Evolutionary conservation across 2,329 filamentous ascomycete species (phyloP), one percentile per base, ranked within the genome.

Genomic region (Macrophomina phaseolina): DNA sequence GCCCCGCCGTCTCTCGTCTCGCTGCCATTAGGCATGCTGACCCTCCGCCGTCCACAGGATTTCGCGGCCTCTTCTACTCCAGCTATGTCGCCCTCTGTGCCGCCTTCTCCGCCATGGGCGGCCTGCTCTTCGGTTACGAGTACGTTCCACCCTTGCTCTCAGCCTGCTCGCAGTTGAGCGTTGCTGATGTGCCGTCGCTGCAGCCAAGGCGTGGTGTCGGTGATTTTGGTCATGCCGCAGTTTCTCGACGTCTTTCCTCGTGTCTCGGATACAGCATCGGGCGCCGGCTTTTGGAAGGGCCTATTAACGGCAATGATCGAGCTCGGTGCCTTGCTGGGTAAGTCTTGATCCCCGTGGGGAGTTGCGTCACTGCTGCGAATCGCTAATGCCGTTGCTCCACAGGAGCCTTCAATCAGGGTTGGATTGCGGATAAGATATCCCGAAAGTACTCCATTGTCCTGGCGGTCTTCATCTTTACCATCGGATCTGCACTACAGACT

Each of bases 301-400:
- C 69, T 81, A 5, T 74, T 86, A 76, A 86, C 84, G 8, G 84
- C 84, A 3, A 86, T 86, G 83, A 82, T 86, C 60, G 83, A 86
- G 68, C 70, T 86, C 23, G 84, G 84, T n/a, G 84, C 84, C 8
- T 73, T 85, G 61, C 71, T 79, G 30, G 76, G 77, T 64, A 64
- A 53, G 52, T 52, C 11, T 68, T 64, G 34, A 23, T 58, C 65
- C 65, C 55, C 58, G 58, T 66, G 58, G 58, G 55, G 65, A 66
- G 55, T 32, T 63, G 73, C 74, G 12, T 73, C 45, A 55, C 18
- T 45, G 71, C 18, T 63, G 76, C 42, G 74, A 73, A 56, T 73
- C 71, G 70, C 30, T 67, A 23, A 66, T 66, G 48, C 63, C 45
- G 46, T 49, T 58, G 52, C 52, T 67, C 28, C 38, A 42, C 38